A percentile compares a stretch with the other conserved stretches of the same genome.
Evolutionary conservation across 23 red algal species (phyloP).

Genomic region (Gracilaria caudata): DNA sequence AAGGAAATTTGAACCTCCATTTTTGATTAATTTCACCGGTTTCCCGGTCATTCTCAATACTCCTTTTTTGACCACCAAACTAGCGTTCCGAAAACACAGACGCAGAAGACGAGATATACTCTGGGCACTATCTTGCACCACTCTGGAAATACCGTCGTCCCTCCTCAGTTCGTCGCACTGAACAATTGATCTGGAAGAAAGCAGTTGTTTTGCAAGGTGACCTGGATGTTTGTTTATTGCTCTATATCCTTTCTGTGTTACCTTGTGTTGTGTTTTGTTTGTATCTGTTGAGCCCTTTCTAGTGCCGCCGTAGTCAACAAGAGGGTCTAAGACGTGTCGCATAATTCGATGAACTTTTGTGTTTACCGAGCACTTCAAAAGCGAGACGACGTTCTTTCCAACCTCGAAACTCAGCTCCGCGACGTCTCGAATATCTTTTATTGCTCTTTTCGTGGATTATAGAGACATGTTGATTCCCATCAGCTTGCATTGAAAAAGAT

Average conservation of each 20-base stretch:
- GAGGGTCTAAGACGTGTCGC: not conserved
- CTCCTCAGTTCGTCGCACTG: not conserved
- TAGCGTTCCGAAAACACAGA: too few relatives aligned
- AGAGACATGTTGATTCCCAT: slow-evolving; percentile 2
- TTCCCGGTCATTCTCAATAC: too few relatives aligned
- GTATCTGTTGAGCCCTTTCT: slow-evolving; percentile 3
- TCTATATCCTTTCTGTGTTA: slow-evolving; percentile 6
- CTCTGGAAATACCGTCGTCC: not conserved
- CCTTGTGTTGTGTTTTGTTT: slow-evolving; percentile 15
- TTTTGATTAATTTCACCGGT: too few relatives aligned
- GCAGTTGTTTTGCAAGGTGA: not conserved
- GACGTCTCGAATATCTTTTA: not conserved
- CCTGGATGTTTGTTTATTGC: not conserved
- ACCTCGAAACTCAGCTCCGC: not conserved
- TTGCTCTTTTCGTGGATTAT: not conserved
- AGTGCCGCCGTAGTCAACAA: slow-evolving; percentile 6
- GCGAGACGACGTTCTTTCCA: not conserved
- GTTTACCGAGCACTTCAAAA: slow-evolving; percentile 6
- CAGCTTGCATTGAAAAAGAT: slow-evolving; percentile 6
- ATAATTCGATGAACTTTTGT: slow-evolving; percentile 29
- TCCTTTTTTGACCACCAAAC: too few relatives aligned
- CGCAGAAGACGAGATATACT: not conserved
- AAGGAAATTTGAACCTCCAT: too few relatives aligned
- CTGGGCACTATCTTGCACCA: not conserved
- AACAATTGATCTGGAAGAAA: not conserved